These are phyloP conservation scores for Aspergillus ochraceoroseus DNA, from an alignment of 2,329 filamentous ascomycete species.

Conservation along the genomic window DNA sequence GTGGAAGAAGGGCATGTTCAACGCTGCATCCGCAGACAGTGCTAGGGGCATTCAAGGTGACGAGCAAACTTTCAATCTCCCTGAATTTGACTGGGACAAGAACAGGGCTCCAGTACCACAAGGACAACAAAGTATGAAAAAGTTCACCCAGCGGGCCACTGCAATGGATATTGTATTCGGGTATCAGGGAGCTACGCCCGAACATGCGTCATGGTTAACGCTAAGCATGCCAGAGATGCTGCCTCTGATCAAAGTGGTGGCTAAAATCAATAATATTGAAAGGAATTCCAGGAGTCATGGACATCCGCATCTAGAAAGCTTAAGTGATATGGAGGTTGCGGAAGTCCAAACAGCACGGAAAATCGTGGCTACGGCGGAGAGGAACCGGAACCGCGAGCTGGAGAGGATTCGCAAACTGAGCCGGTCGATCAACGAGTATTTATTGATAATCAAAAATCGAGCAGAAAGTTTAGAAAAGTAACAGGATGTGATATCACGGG, in stretches of 20 bases:
- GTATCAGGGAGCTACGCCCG: constrained; percentile 21
- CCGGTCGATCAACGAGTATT: constrained; percentile 17
- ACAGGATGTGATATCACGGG: no score
- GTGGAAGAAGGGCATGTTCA: constrained; percentile 10
- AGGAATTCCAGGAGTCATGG: constrained; percentile 15
- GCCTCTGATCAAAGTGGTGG: constrained; percentile 26
- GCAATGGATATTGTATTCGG: constrained; percentile 23
- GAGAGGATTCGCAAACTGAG: constrained; percentile 17
- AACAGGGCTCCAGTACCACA: constrained; percentile 17
- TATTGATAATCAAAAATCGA: constrained; percentile 16
- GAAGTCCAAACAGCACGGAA: constrained; percentile 23
- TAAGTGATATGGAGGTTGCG: constrained; percentile 20
- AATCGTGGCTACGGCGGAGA: constrained; percentile 18
- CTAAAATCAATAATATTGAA: constrained; percentile 17
- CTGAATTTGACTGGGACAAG: constrained; percentile 18
- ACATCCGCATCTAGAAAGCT: neutral
- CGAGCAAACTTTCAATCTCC: constrained; percentile 4
- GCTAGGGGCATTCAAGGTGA: neutral
- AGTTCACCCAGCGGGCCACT: constrained; percentile 19
- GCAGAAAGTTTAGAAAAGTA: constrained; percentile 11
- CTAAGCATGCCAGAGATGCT: constrained; percentile 14
- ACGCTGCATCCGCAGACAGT: neutral
- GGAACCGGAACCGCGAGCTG: constrained; percentile 21
- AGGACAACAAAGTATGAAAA: constrained; percentile 19
- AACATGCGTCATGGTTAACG: constrained; percentile 26